phyloP scores from a whole-genome alignment of 2,329 filamentous ascomycete species.

The Fusarium sp. region DNA sequence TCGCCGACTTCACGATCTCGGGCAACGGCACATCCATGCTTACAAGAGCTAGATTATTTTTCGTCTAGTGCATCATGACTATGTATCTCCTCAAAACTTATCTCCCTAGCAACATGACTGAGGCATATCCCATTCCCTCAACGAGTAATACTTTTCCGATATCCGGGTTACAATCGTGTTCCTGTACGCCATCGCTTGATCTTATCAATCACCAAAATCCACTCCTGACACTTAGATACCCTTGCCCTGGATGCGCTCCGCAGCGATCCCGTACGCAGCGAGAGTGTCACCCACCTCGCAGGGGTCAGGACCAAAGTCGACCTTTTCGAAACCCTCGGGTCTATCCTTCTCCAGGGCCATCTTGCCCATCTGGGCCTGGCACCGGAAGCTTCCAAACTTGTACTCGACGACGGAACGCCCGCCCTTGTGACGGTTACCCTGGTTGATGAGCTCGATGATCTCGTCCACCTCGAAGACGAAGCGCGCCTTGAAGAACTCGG shows the following conservation, averaged over 20 bases:
- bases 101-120: neutral
- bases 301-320: slow-evolving; percentile 51
- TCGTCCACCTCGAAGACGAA: slow-evolving; percentile 59
- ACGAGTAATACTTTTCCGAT: neutral
- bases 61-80: neutral
- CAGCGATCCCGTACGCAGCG: slow-evolving; percentile 46
- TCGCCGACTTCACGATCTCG: neutral
- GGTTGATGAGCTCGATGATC: slow-evolving; percentile 46
- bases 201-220: neutral
- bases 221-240: slow-evolving; percentile 36
- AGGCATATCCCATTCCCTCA: neutral
- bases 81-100: neutral
- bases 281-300: slow-evolving; percentile 49
- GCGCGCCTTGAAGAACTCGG: slow-evolving; percentile 51
- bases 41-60: neutral
- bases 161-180: neutral
- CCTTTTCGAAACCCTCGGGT: slow-evolving; percentile 49
- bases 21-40: neutral
- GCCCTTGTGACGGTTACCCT: slow-evolving; percentile 20
- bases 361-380: slow-evolving; percentile 61
- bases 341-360: slow-evolving; percentile 50
- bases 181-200: slow-evolving; percentile 4
- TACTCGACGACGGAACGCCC: slow-evolving; percentile 55
- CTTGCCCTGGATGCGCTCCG: slow-evolving; percentile 46
- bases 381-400: slow-evolving; percentile 63